Base-by-base conservation (phyloP, 495 filamentous ascomycete species). In the Penicillium lividum region DNA sequence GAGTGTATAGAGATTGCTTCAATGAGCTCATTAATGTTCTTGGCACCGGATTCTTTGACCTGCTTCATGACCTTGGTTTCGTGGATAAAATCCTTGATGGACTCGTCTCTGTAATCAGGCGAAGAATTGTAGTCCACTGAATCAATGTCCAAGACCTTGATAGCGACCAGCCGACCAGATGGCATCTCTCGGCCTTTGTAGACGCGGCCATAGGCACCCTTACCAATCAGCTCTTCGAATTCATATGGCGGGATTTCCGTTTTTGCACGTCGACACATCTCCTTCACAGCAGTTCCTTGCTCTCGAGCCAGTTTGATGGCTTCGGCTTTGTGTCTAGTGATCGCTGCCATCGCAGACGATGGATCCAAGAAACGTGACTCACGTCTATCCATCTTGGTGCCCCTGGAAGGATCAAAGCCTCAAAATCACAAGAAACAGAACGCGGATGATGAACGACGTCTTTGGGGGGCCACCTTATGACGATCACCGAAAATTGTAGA, bases 131-230 rank as follows among this genome's bases (percentile, higher is more conserved):
- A 87, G 73, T 98, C 94, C 50, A 86, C 78, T 49, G 89, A 86
- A 67, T 98, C 94, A n/a, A 97, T 88, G 66, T 97, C 91, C 66
- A 97, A 86, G 57, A 97, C 93, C 69, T 98, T 98, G 68, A 98
- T 86, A 5, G 95, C 95, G 4, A 97, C 91, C 22, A 93, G 68
- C 18, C 81, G 72, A 27, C 83, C 80, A 0, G 80, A 82, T n/a
- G 81, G 73, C 73, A 73, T 71, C 77, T 87, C 58, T 66, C 65
- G 68, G 22, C 84, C 91, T 72, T 94, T 96, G 80, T 93, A 98
- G 8, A 98, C 94, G 36, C 93, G 86, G 16, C 94, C 95, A 74
- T 91, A 98, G 5, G 88, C 87, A n/a, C 94, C 94, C 72, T 97
- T 98, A 18, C 94, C 94, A 57, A 97, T 93, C 55, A 98, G 76